These are phyloP conservation scores for Fibroporia radiculosa DNA, from an alignment of 768 basidiomycete genomes.

Conservation along the genomic window DNA sequence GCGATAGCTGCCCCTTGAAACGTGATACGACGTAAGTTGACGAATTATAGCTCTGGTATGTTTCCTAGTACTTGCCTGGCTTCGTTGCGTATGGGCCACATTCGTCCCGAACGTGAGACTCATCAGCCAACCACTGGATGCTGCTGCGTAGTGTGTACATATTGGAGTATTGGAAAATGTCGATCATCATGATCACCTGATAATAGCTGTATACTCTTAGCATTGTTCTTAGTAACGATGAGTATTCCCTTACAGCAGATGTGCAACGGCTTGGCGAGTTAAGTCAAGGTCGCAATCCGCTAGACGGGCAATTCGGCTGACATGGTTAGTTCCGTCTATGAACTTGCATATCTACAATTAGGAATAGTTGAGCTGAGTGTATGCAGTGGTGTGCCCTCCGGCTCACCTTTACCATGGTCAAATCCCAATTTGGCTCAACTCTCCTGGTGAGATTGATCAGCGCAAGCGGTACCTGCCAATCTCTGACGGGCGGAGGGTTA, in stretches of 20 bases:
- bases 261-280: slow-evolving; percentile 81
- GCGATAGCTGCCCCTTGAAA: slow-evolving; percentile 50
- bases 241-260: slow-evolving; percentile 64
- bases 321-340: slow-evolving; percentile 89
- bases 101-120: slow-evolving; percentile 78
- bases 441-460: slow-evolving; percentile 77
- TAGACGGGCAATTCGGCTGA: slow-evolving; percentile 83
- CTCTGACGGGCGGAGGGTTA: slow-evolving; percentile 81
- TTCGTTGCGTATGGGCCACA: slow-evolving; percentile 89
- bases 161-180: slow-evolving; percentile 97
- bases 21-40: background rate
- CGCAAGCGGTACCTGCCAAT: slow-evolving; percentile 94
- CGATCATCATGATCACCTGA: slow-evolving; percentile 92
- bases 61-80: slow-evolving; percentile 38
- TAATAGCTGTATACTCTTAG: no score
- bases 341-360: slow-evolving; percentile 56
- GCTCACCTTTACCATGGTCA: slow-evolving; percentile 80
- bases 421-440: slow-evolving; percentile 90
- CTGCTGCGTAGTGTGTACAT: slow-evolving; percentile 90
- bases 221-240: no score
- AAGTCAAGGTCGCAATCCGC: slow-evolving; percentile 83
- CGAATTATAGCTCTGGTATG: background rate
- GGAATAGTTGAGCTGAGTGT: background rate
- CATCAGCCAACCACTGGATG: slow-evolving; percentile 82
- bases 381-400: background rate